phyloP scores from a whole-genome alignment of 2,329 filamentous ascomycete genomes.

The Epicoccum sorghinum region DNA sequence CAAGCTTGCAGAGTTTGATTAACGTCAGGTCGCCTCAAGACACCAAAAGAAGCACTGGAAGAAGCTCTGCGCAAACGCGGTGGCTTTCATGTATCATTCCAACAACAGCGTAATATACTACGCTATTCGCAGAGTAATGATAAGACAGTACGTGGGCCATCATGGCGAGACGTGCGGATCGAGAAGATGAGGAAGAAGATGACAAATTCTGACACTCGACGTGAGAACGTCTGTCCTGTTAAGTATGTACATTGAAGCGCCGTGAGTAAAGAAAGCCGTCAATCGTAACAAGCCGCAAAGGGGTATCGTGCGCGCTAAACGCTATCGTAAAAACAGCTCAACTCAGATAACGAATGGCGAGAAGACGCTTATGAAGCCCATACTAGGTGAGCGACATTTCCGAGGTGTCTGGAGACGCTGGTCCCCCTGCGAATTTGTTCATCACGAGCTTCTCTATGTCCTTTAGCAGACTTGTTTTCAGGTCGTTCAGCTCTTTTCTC shows the following conservation, averaged over 20 bases:
- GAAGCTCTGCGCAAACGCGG: no score
- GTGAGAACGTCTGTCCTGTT: not conserved
- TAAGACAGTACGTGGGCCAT: no score
- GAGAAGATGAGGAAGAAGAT: no score
- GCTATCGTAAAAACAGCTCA: slow-evolving; percentile 13
- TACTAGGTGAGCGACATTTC: slow-evolving; percentile 5
- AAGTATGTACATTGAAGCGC: slow-evolving; percentile 10
- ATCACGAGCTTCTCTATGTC: slow-evolving; percentile 11
- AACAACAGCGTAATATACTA: no score
- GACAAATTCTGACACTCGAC: no score
- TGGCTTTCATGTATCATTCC: no score
- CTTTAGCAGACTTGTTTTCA: slow-evolving; percentile 11
- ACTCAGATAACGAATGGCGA: not conserved
- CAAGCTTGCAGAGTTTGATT: no score
- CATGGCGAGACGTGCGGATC: no score
- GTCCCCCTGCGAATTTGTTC: slow-evolving; percentile 16
- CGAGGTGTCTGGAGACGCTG: slow-evolving; percentile 10
- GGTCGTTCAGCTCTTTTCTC: slow-evolving; percentile 13
- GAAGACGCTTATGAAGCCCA: not conserved
- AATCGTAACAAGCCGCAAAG: slow-evolving; percentile 2
- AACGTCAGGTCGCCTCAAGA: no score
- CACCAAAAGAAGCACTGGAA: no score
- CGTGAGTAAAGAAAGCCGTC: slow-evolving; percentile 1
- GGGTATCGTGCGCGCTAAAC: slow-evolving; percentile 17
- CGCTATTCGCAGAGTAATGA: no score